phyloP scores from a whole-genome alignment of 345 rosid genomes.

The Bruguiera sexangula region DNA sequence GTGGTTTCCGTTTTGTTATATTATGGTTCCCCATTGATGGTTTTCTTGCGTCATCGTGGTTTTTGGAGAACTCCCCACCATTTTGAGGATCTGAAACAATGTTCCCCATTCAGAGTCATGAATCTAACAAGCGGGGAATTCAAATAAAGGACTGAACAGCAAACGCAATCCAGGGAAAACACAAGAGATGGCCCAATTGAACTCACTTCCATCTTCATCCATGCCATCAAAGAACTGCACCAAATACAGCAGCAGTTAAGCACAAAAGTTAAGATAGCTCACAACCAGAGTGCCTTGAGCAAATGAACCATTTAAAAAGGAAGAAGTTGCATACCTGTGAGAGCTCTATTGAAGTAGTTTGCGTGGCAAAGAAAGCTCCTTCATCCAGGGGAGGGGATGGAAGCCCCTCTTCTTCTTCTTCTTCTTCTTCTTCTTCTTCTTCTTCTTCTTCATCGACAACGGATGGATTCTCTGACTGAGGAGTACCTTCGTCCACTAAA shows the following conservation, averaged over 20 bases:
- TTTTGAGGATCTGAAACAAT: constrained; percentile 78
- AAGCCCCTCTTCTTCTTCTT: constrained; percentile 77
- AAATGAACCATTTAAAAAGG: constrained; percentile 1
- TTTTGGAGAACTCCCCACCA: constrained; percentile 50
- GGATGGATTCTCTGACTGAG: constrained; percentile 84
- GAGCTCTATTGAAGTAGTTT: constrained; percentile 67
- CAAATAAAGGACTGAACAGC: constrained; percentile 34
- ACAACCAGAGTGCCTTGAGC: background rate
- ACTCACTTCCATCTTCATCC: constrained; percentile 98
- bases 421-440: constrained; percentile 56
- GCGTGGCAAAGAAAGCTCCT: constrained; percentile 64
- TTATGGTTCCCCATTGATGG: constrained; percentile 36
- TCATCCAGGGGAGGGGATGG: constrained; percentile 94
- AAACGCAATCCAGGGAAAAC: constrained; percentile 30
- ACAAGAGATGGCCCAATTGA: constrained; percentile 29
- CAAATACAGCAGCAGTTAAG: background rate
- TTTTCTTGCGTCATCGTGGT: constrained; percentile 42
- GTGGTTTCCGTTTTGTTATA: constrained; percentile 34
- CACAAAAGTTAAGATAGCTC: constrained; percentile 7
- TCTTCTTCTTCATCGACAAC: constrained; percentile 57
- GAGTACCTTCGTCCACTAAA: constrained; percentile 66
- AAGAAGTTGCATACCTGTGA: constrained; percentile 48
- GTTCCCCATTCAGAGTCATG: constrained; percentile 32
- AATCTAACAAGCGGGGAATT: constrained; percentile 33
- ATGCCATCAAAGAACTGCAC: constrained; percentile 86